These are phyloP conservation scores for Kodamaea alishanica DNA, from an alignment of 1,139 yeast genomes.

Conservation along the genomic window DNA sequence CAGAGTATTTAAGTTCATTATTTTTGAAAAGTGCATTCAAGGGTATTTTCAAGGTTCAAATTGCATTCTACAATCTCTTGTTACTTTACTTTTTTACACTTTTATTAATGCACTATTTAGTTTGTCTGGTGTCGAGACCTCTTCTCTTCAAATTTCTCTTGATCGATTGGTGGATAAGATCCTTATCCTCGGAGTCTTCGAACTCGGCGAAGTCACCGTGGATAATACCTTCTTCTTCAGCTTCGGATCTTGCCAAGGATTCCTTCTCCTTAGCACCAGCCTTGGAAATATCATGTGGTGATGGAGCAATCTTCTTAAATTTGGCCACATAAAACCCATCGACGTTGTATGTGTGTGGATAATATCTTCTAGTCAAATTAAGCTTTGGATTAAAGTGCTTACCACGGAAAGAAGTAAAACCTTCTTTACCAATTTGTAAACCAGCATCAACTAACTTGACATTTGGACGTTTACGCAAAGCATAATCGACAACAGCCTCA, in stretches of 20 bases:
- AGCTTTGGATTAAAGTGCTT: constrained; percentile 79
- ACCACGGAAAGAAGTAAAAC: constrained; percentile 91
- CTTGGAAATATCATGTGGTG: constrained; percentile 78
- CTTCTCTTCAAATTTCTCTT: constrained; percentile 70
- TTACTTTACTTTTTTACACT: constrained; percentile 16
- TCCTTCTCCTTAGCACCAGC: constrained; percentile 92
- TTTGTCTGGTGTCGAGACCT: constrained; percentile 63
- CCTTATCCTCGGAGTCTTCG: constrained; percentile 71
- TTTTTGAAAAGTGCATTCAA: not conserved
- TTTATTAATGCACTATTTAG: constrained; percentile 13
- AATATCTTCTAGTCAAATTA: constrained; percentile 85
- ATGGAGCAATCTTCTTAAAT: constrained; percentile 84
- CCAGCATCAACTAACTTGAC: constrained; percentile 93
- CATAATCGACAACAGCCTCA: constrained; percentile 98
- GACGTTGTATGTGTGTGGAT: constrained; percentile 97
- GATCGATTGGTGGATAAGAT: constrained; percentile 69
- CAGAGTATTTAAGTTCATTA: not conserved
- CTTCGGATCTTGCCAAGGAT: constrained; percentile 71
- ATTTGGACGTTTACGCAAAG: constrained; percentile 92
- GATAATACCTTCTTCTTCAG: constrained; percentile 75
- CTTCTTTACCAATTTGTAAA: constrained; percentile 93
- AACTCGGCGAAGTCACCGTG: constrained; percentile 83
- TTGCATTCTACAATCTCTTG: not conserved
- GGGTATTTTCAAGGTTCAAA: not conserved
- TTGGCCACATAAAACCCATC: constrained; percentile 98